Evolutionary conservation across 495 filamentous ascomycete species (phyloP).

Genomic region (Endocarpon pusillum): DNA sequence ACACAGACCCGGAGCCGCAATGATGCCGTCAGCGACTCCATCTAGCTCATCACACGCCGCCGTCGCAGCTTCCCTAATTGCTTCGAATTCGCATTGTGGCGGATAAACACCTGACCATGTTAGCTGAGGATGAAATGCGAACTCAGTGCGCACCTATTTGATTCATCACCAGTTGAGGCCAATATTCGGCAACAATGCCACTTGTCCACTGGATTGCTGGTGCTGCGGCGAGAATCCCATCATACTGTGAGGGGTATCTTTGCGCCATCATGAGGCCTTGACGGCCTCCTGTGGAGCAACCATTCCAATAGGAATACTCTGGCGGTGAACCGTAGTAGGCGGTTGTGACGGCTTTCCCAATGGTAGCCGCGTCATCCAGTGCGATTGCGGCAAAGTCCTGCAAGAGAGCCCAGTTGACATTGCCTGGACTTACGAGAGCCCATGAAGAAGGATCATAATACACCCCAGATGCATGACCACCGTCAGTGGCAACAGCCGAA

Average conservation of each 20-base stretch:
- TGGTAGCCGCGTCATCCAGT: conserved; percentile 15
- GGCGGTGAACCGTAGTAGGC: conserved; percentile 7
- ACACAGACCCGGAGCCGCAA: conserved; percentile 35
- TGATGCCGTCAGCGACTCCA: conserved; percentile 39
- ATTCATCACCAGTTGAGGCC: conserved; percentile 12
- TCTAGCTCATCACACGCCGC: conserved; percentile 32
- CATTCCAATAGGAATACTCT: conserved; percentile 25
- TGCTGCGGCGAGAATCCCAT: conserved; percentile 43
- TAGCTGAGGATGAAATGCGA: conserved; percentile 18
- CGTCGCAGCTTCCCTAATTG: conserved; percentile 23
- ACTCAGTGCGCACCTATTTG: conserved; percentile 21
- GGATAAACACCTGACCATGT: conserved; percentile 22
- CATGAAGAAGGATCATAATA: too few species aligned
- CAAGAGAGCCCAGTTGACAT: conserved; percentile 22
- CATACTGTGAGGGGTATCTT: conserved; percentile 28
- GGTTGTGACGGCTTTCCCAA: conserved; percentile 9
- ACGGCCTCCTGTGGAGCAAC: conserved; percentile 30
- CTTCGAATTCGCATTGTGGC: conserved; percentile 26
- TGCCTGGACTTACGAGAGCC: conserved; percentile 22
- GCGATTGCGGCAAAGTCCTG: conserved; percentile 24
- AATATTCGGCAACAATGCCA: conserved; percentile 12
- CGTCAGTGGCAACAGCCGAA: conserved; percentile 36
- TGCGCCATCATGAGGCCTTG: conserved; percentile 29
- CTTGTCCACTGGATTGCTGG: conserved; percentile 24
- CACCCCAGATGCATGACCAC: conserved; percentile 35